Conservation (phyloP, 306 rosid species). For the Prunus mira region DNA sequence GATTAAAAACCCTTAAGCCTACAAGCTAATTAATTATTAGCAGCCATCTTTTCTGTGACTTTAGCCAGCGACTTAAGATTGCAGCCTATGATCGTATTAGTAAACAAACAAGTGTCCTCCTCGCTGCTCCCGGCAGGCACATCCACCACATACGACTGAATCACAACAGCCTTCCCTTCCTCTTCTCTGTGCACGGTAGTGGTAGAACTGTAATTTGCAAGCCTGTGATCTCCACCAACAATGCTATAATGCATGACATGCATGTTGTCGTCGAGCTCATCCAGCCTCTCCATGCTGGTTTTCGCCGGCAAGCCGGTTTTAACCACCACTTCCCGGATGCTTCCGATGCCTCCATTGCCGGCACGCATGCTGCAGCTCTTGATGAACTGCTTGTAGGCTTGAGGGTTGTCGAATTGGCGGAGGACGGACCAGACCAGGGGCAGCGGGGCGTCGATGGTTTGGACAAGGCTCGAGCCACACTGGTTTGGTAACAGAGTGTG, state of each 20-base stretch:
- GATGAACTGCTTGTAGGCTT: conserved; percentile 51
- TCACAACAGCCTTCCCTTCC: conserved; percentile 40
- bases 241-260: conserved; percentile 51
- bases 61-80: conserved; percentile 56
- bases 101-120: conserved; percentile 61
- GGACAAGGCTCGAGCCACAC: conserved; percentile 53
- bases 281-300: conserved; percentile 52
- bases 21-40: neutral
- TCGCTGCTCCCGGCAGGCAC: conserved; percentile 43
- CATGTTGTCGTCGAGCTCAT: conserved; percentile 45
- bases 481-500: conserved; percentile 32
- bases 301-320: conserved; percentile 55
- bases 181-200: conserved; percentile 45
- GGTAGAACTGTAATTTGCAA: conserved; percentile 52
- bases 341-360: conserved; percentile 53
- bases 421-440: conserved; percentile 57
- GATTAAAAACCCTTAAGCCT: neutral
- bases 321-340: conserved; percentile 43
- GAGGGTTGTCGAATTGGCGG: conserved; percentile 54
- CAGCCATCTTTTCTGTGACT: conserved; percentile 31
- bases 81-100: conserved; percentile 51
- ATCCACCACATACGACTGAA: conserved; percentile 71
- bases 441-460: conserved; percentile 51
- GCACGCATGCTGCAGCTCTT: conserved; percentile 40
- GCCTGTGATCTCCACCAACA: conserved; percentile 66